Evolutionary conservation across 1,284 basidiomycete genomes (phyloP).

Genomic region (Ganoderma meredithae): DNA sequence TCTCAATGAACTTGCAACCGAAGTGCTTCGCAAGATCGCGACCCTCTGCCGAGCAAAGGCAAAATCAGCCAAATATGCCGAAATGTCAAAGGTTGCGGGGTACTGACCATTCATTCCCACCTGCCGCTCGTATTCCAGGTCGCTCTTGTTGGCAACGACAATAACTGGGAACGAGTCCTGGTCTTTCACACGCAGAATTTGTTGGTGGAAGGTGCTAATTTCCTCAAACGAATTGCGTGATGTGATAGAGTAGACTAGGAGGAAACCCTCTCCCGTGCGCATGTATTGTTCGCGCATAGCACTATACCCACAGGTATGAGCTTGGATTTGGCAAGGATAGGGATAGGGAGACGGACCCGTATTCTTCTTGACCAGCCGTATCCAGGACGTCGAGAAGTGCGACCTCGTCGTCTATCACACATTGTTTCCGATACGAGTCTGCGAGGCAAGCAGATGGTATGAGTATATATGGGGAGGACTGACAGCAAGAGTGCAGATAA

Average conservation of each 20-base stretch:
- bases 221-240: conserved; percentile 98
- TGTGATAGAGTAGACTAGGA: conserved; percentile 98
- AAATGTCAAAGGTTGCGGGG: neutral
- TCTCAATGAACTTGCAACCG: conserved; percentile 97
- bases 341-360: conserved; percentile 73
- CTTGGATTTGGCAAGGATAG: neutral
- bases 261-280: conserved; percentile 97
- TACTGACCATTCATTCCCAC: conserved; percentile 92
- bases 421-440: conserved; percentile 97
- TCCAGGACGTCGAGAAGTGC: conserved; percentile 97
- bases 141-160: conserved; percentile 98
- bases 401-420: conserved; percentile 97
- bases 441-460: neutral
- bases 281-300: conserved; percentile 99
- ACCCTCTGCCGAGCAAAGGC: conserved; percentile 73
- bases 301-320: conserved; percentile 48
- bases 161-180: conserved; percentile 98
- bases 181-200: conserved; percentile 97
- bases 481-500: neutral
- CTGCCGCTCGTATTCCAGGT: conserved; percentile 97
- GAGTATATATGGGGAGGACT: neutral
- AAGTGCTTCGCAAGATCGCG: conserved; percentile 97
- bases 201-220: conserved; percentile 97
- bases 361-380: conserved; percentile 99
- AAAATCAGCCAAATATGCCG: conserved; percentile 13